These are phyloP conservation scores for Mycena rosella DNA, from an alignment of 768 basidiomycete genomes.

Conservation along the genomic window DNA sequence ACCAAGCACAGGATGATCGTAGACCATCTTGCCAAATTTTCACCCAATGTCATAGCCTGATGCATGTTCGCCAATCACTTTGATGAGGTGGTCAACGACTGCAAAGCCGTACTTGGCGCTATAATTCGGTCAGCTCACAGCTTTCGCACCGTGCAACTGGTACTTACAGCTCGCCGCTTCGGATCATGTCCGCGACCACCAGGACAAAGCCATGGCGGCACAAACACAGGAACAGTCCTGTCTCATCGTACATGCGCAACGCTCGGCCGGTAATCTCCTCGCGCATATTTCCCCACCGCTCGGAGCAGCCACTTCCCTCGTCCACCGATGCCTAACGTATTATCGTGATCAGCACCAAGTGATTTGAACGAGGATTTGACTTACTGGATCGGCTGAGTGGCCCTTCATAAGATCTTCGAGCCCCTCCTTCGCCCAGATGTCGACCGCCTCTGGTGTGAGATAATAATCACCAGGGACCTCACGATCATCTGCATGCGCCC, in stretches of 20 bases:
- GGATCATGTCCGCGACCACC: conserved; percentile 50
- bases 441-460: conserved; percentile 6
- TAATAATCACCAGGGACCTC: conserved; percentile 21
- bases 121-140: neutral
- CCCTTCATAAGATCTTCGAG: conserved; percentile 11
- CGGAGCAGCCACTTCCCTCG: conserved; percentile 44
- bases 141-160: neutral
- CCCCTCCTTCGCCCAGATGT: conserved; percentile 20
- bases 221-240: conserved; percentile 51
- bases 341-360: no score
- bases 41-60: conserved; percentile 36
- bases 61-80: conserved; percentile 7
- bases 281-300: conserved; percentile 33
- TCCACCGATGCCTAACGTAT: conserved; percentile 42
- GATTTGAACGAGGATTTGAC: no score
- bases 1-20: conserved; percentile 14
- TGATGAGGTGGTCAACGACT: conserved; percentile 9
- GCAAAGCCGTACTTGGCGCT: conserved; percentile 33
- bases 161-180: conserved; percentile 53
- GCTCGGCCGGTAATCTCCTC: conserved; percentile 42
- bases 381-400: neutral
- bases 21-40: conserved; percentile 23
- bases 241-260: conserved; percentile 53
- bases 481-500: conserved; percentile 28
- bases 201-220: conserved; percentile 51